Evolutionary conservation across 139 green algal genomes (phyloP).

Genomic region (Tetraselmis striata): DNA sequence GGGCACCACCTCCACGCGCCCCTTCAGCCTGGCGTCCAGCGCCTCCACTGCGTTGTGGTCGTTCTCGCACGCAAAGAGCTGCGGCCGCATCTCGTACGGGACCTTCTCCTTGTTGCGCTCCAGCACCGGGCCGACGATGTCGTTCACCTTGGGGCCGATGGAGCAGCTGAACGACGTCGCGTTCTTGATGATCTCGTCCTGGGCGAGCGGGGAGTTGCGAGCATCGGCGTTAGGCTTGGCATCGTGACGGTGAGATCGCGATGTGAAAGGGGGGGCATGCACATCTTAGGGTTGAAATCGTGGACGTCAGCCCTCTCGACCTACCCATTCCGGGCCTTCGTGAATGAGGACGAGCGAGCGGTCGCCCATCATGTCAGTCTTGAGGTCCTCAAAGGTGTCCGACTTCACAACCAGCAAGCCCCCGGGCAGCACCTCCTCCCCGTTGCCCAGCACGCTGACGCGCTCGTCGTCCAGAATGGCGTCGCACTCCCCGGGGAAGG

Average conservation of each 20-base stretch:
- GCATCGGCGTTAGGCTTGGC: no score
- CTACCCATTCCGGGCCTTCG: not conserved
- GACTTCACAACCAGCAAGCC: not conserved
- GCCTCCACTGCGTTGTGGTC: constrained; percentile 9
- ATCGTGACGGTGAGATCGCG: no score
- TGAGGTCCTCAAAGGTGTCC: not conserved
- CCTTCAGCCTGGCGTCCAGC: not conserved
- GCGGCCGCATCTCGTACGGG: constrained; percentile 1
- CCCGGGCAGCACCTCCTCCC: not conserved
- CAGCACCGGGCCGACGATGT: not conserved
- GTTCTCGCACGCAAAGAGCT: constrained; percentile 10
- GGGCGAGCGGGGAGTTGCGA: no score
- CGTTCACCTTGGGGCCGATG: constrained; percentile 2
- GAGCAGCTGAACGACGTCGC: constrained; percentile 9
- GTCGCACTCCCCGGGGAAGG: not conserved
- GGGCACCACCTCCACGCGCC: constrained; percentile 5
- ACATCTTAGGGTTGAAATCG: no score
- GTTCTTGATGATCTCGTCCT: constrained; percentile 1
- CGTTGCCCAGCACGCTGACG: not conserved
- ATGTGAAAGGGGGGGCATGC: no score
- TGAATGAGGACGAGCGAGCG: not conserved
- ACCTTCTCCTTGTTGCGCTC: constrained; percentile 1
- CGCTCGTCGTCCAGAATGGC: not conserved
- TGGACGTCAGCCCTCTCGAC: no score
- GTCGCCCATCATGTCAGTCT: not conserved